phyloP scores from a whole-genome alignment of 768 basidiomycete species.

The Termitomyces sp. region DNA sequence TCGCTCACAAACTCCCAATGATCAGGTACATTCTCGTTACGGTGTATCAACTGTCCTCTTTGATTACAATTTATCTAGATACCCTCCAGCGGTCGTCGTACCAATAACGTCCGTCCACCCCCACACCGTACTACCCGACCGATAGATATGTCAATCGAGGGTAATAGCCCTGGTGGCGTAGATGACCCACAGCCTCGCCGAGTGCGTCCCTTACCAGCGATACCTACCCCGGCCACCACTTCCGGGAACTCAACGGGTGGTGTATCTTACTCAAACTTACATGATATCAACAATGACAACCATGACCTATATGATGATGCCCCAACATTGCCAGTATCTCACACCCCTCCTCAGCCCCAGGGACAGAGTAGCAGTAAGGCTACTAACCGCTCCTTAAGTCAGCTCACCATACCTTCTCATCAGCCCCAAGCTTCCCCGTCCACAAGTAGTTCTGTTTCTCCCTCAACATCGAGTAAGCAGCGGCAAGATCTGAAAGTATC shows the following conservation, averaged over 20 bases:
- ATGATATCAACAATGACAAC: constrained; percentile 11
- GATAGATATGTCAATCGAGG: constrained; percentile 6
- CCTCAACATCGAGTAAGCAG: constrained; percentile 10
- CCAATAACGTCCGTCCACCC: constrained; percentile 6
- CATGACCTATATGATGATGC: constrained; percentile 13
- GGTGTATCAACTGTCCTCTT: background rate
- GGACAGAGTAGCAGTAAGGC: background rate
- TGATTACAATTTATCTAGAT: background rate
- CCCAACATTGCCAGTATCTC: background rate
- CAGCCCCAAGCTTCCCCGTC: background rate
- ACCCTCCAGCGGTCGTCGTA: background rate
- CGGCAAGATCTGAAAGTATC: constrained; percentile 2
- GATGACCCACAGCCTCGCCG: constrained; percentile 14
- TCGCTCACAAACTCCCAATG: constrained; percentile 7
- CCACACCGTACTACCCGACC: constrained; percentile 6
- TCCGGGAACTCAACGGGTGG: background rate
- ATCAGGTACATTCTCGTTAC: constrained; percentile 9
- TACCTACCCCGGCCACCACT: constrained; percentile 12
- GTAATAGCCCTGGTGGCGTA: background rate
- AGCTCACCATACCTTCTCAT: background rate
- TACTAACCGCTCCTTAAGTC: background rate
- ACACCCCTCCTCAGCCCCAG: background rate
- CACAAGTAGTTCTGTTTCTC: background rate
- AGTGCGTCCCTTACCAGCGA: constrained; percentile 19
- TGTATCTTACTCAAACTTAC: constrained; percentile 6